Conservation (phyloP, 768 basidiomycete species). For the Rhodotorula babjevae region DNA sequence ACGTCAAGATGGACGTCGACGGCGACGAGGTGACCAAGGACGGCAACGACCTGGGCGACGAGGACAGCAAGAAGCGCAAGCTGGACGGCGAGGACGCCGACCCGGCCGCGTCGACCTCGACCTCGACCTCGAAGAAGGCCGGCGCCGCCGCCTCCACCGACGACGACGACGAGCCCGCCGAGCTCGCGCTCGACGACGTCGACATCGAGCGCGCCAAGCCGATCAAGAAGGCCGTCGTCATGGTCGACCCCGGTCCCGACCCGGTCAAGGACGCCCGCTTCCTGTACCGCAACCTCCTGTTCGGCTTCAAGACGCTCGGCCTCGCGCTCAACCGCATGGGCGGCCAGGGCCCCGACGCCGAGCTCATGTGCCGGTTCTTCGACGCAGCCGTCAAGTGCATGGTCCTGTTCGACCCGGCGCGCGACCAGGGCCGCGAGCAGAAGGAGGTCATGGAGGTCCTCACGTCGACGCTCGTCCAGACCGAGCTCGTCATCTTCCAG, state of each 20-base stretch:
- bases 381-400: slow-evolving; percentile 77
- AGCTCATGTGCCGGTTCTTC: slow-evolving; percentile 81
- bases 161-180: slow-evolving; percentile 22
- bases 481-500: slow-evolving; percentile 87
- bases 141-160: neutral
- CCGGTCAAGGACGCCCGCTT: slow-evolving; percentile 75
- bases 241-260: slow-evolving; percentile 75
- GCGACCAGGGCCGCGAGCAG: slow-evolving; percentile 53
- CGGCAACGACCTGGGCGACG: slow-evolving; percentile 3
- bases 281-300: slow-evolving; percentile 80
- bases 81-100: too few relatives aligned
- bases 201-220: slow-evolving; percentile 82
- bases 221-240: slow-evolving; percentile 68
- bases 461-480: slow-evolving; percentile 53
- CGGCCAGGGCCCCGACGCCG: slow-evolving; percentile 69
- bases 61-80: neutral
- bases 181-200: slow-evolving; percentile 55
- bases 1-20: neutral
- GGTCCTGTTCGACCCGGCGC: slow-evolving; percentile 66
- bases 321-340: slow-evolving; percentile 72
- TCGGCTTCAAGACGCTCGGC: slow-evolving; percentile 77
- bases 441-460: slow-evolving; percentile 81
- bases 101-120: too few relatives aligned
- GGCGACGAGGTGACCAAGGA: neutral
- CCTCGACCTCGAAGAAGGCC: too few relatives aligned